Evolutionary conservation across 768 basidiomycete genomes (phyloP), one percentile per base, ranked within the genome.

Genomic region (Rossbeevera mucosa): DNA sequence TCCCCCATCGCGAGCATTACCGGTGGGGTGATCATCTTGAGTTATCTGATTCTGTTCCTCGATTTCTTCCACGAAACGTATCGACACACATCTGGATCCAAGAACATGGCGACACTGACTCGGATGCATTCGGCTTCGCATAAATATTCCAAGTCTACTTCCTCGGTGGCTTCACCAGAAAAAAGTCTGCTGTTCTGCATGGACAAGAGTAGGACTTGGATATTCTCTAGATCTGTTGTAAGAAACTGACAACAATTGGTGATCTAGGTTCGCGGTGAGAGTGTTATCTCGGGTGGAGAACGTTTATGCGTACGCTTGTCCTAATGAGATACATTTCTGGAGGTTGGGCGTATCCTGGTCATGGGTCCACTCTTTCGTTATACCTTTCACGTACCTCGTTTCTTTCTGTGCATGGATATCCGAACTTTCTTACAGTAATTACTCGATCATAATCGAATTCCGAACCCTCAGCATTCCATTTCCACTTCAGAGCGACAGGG

Each of bases 51-150:
- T 12, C 31, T 63, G 30, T 63, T 63, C 57, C 24, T 63, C 44
- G 47, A 63, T 13, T 63, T 63, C 40, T 63, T 62, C 46, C 25
- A 48, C 5, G n/a, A 59, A 44, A 62, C 61, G 2, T 63, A 63
- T 42, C 6, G 33, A 0, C 46, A 47, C 21, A 57, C 52, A n/a
- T 16, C 50, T 1, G 30, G 50, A 5, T 30, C 59, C 7, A 31
- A 38, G 8, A 26, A n/a, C 20, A 25, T 26, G 7, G 28, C 11
- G 14, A 42, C 49, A 7, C 7, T 31, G 31, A 12, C 7, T 7
- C 16, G 16, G 3, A n/a, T n/a, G n/a, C n/a, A n/a, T n/a, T 16
- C 16, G 31, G 14, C 31, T 31, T 16, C 5, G 31, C 14, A 16
- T 16, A 31, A 31, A 31, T 16, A 16, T 31, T 16, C 31, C 31